Evolutionary conservation across 2,329 filamentous ascomycete species (phyloP).

Genomic region (Clonostachys rhizophaga): DNA sequence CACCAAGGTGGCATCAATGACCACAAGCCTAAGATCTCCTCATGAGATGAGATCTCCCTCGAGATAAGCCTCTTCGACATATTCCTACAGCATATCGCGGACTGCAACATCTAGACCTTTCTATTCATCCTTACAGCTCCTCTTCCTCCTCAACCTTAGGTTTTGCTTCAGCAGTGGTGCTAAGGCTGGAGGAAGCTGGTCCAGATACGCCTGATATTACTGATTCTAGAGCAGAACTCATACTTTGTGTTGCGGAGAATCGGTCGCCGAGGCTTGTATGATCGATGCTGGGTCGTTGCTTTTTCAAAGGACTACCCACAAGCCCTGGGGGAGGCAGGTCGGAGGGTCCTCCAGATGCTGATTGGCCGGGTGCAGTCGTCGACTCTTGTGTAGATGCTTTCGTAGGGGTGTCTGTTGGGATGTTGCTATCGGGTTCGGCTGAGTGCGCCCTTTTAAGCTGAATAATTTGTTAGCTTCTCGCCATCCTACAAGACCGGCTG

Average conservation of each 20-base stretch:
- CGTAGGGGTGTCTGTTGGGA: conserved; percentile 14
- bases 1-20: no score
- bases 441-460: conserved; percentile 81
- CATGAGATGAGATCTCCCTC: no score
- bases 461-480: conserved; percentile 7
- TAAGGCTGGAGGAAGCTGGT: conserved; percentile 2
- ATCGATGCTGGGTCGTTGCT: conserved; percentile 58
- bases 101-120: no score
- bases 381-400: conserved; percentile 25
- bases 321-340: conserved; percentile 28
- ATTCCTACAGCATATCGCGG: no score
- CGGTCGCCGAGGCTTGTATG: conserved; percentile 14
- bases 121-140: conserved; percentile 22
- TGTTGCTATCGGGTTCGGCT: conserved; percentile 55
- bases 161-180: conserved; percentile 11
- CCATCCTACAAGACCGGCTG: neutral
- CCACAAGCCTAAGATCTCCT: no score
- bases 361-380: neutral
- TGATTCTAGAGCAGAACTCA: conserved; percentile 26
- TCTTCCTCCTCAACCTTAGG: conserved; percentile 27
- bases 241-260: conserved; percentile 19
- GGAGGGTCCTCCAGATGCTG: conserved; percentile 14
- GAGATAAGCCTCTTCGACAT: no score
- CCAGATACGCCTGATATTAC: conserved; percentile 14
- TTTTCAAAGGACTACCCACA: conserved; percentile 72